Base-by-base conservation (phyloP, 768 basidiomycete species). In the Cyathus striatus region DNA sequence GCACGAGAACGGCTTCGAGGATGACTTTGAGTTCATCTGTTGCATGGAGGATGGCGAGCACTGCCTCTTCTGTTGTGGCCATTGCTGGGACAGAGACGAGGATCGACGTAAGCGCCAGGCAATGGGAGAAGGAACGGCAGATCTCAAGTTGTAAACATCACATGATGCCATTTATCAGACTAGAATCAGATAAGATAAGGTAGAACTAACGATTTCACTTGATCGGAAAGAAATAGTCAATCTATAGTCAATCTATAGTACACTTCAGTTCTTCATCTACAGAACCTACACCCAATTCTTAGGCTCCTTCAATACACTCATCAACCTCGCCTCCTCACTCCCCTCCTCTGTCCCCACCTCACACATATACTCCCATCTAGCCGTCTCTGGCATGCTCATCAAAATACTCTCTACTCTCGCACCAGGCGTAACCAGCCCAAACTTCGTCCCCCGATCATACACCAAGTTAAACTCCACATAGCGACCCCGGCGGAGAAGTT, bases 391-490 rank as follows among this genome's bases (percentile, higher is more conserved):
- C 41, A 94, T 62, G 60, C 83, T 90, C 90, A 92, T 92, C 30
- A 93, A 61, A 43, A 93, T 90, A 59, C 88, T 90, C 68, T 94
- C 91, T 16, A 93, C 84, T 49, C 91, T 70, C 7, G 90, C 86
- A 17, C 88, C 87, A 21, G 90, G 90, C 2, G 87, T 89, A 65
- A 76, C 78, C 47, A 91, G 65, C 5, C 89, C 90, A 51, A 90
- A 94, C 58, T 87, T 91, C 18, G 90, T 93, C 1, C 90, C 90
- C 35, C 90, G 73, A 55, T 93, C 90, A 49, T 84, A 81, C 9
- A 92, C 81, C 48, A 94, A 61, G 60, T 93, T 93, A 66, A 93
- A 99, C 61, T 99, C 95, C 40, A 95, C 95, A 57, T 97, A 95
- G 48, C 94, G 75, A 1, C 94, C 94, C 20, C 94, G 72, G 32